phyloP scores from a whole-genome alignment of 2,329 filamentous ascomycete genomes.

The Colletotrichum acutatum region DNA sequence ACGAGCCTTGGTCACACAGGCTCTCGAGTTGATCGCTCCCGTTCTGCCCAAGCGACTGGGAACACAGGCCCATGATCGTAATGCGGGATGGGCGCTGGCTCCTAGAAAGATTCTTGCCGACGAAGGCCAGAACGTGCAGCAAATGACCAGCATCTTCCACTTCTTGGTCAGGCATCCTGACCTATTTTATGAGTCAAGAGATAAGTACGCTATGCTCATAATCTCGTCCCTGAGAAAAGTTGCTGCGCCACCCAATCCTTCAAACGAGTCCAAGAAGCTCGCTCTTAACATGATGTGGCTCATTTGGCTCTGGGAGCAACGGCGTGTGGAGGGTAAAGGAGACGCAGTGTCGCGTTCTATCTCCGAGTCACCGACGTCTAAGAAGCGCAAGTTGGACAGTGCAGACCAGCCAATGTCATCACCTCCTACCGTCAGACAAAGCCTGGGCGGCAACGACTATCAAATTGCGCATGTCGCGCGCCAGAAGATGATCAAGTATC shows the following conservation, averaged over 20 bases:
- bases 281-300: constrained; percentile 91
- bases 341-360: constrained; percentile 51
- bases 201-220: constrained; percentile 90
- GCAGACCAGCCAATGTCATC: constrained; percentile 61
- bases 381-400: constrained; percentile 83
- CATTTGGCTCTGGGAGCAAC: constrained; percentile 93
- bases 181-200: constrained; percentile 93
- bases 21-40: constrained; percentile 92
- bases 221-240: constrained; percentile 91
- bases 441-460: constrained; percentile 71
- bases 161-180: constrained; percentile 94
- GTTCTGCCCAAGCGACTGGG: constrained; percentile 88
- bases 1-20: constrained; percentile 90
- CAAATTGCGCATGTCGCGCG: constrained; percentile 74
- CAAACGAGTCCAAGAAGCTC: constrained; percentile 90
- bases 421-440: constrained; percentile 61
- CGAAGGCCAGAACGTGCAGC: constrained; percentile 93
- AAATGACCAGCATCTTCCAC: constrained; percentile 97
- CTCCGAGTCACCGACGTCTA: constrained; percentile 77
- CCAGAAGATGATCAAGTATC: constrained; percentile 89
- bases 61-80: constrained; percentile 73
- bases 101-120: constrained; percentile 92
- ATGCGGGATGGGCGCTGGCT: constrained; percentile 88
- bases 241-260: constrained; percentile 82
- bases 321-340: constrained; percentile 74